Conservation (phyloP, 805 yeast genomes). For the Blastobotrys americana region DNA sequence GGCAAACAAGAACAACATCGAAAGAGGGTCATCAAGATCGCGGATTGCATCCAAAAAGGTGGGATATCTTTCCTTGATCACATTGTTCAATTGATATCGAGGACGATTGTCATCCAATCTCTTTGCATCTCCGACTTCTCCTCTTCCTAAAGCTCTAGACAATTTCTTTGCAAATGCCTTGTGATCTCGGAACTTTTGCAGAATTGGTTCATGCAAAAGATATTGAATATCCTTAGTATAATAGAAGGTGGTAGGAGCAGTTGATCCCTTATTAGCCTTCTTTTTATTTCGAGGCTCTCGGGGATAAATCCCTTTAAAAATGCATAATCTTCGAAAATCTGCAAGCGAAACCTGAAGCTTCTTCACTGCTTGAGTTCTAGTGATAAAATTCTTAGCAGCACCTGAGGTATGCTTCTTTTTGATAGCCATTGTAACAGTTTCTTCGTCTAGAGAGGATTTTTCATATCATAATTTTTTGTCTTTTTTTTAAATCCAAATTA, state of each 20-base stretch:
- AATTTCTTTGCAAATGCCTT: slow-evolving; percentile 89
- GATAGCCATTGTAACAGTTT: slow-evolving; percentile 38
- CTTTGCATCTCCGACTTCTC: slow-evolving; percentile 85
- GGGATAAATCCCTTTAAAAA: slow-evolving; percentile 96
- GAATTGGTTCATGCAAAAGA: slow-evolving; percentile 88
- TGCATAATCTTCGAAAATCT: slow-evolving; percentile 89
- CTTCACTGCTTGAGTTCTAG: slow-evolving; percentile 90
- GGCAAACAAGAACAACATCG: slow-evolving; percentile 89
- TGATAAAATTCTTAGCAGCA: slow-evolving; percentile 85
- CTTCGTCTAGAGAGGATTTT: background rate
- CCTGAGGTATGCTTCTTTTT: slow-evolving; percentile 80
- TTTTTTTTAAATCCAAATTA: background rate
- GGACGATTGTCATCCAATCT: slow-evolving; percentile 76
- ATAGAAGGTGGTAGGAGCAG: slow-evolving; percentile 92
- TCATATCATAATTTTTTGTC: background rate
- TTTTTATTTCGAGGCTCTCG: slow-evolving; percentile 93
- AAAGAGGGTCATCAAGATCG: slow-evolving; percentile 90
- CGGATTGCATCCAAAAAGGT: slow-evolving; percentile 85
- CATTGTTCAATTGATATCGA: slow-evolving; percentile 76
- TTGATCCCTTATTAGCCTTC: slow-evolving; percentile 97
- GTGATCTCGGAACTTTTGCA: slow-evolving; percentile 88
- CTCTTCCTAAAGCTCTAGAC: slow-evolving; percentile 82
- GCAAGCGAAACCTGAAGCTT: slow-evolving; percentile 89
- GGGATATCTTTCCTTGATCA: slow-evolving; percentile 93
- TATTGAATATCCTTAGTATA: slow-evolving; percentile 92